phyloP scores from a whole-genome alignment of 148 eudicot genomes.

The Rhododendron kiyosumense region DNA sequence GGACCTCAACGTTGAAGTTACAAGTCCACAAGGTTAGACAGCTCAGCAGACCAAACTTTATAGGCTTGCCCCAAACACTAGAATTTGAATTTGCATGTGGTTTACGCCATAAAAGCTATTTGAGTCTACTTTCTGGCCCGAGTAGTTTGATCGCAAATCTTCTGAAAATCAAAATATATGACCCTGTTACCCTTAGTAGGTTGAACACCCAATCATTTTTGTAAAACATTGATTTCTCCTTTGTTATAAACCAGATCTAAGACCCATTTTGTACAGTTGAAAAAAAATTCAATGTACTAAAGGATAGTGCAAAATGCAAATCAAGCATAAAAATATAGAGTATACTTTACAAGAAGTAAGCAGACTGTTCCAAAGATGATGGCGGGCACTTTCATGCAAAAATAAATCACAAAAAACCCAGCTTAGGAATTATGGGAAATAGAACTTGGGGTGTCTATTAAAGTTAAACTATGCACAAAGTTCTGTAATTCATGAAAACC shows the following conservation, averaged over 20 bases:
- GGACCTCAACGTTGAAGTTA: not conserved
- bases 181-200: not conserved
- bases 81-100: not conserved
- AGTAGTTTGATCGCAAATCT: not conserved
- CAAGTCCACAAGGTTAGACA: not conserved
- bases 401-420: not conserved
- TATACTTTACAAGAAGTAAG: not conserved
- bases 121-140: not conserved
- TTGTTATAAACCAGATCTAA: not conserved
- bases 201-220: not conserved
- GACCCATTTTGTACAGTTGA: not conserved
- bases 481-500: not conserved
- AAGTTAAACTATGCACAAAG: not conserved
- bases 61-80: not conserved
- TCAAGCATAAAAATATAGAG: not conserved
- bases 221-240: not conserved
- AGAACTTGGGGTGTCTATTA: not conserved
- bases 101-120: not conserved
- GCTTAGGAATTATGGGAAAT: not conserved
- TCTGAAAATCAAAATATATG: not conserved
- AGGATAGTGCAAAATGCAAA: not conserved
- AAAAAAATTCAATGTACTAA: not conserved
- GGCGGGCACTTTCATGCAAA: not conserved
- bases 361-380: not conserved
- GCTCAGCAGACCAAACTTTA: not conserved